These are phyloP conservation scores for Aspergillus candidus DNA, from an alignment of 2,329 filamentous ascomycete genomes.

Conservation along the genomic window DNA sequence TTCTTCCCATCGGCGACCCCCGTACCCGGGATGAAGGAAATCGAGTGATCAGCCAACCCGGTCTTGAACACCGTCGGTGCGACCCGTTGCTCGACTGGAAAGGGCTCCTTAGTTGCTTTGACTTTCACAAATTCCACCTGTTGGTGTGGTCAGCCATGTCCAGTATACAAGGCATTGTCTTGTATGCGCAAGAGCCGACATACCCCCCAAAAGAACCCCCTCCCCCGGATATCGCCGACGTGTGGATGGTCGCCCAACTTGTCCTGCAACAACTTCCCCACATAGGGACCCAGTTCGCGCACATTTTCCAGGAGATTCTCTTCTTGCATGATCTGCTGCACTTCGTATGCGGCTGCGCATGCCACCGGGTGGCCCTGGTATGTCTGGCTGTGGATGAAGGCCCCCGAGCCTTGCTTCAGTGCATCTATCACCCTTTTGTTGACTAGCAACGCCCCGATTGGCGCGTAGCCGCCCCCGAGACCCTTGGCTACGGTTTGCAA, in stretches of 20 bases:
- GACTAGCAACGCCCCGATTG: conserved; percentile 49
- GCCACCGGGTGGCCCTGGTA: conserved; percentile 51
- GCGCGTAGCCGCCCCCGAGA: conserved; percentile 49
- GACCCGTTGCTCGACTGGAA: conserved; percentile 37
- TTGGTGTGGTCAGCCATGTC: background rate
- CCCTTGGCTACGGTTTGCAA: conserved; percentile 55
- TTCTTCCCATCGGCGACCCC: conserved; percentile 46
- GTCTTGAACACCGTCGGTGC: conserved; percentile 43
- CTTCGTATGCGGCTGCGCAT: conserved; percentile 47
- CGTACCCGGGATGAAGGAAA: conserved; percentile 48
- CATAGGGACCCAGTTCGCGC: conserved; percentile 22
- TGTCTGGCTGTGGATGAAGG: conserved; percentile 52
- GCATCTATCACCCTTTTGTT: conserved; percentile 43
- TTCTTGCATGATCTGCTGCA: conserved; percentile 48
- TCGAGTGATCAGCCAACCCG: conserved; percentile 38
- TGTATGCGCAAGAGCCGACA: conserved; percentile 18
- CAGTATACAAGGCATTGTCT: background rate
- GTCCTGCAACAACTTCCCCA: conserved; percentile 36
- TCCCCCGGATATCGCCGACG: conserved; percentile 51
- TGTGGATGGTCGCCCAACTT: conserved; percentile 39
- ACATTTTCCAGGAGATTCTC: conserved; percentile 45
- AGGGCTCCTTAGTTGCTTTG: conserved; percentile 47
- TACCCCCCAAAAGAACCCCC: conserved; percentile 51
- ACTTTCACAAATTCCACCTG: conserved; percentile 52
- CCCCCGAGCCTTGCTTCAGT: conserved; percentile 37